Percentiles rank a stretch among this genome's conserved stretches.
phyloP scores from a whole-genome alignment of 2,329 filamentous ascomycete species.

The Arthrinium phaeospermum region DNA sequence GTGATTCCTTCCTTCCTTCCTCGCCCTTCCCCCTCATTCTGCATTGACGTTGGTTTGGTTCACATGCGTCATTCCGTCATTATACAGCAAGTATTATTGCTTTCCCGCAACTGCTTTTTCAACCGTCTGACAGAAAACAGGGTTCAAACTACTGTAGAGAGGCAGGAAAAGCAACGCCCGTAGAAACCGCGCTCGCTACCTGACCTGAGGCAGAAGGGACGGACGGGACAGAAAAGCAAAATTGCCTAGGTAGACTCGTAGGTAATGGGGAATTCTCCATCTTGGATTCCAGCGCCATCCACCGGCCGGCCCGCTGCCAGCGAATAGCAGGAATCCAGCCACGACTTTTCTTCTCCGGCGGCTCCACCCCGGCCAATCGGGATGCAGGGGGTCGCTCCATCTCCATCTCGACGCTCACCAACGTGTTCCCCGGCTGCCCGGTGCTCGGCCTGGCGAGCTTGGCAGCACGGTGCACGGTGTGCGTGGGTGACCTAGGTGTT shows the following conservation, averaged over 20 bases:
- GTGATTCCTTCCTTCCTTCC: background rate
- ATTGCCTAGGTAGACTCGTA: no score
- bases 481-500: background rate
- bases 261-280: background rate
- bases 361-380: constrained; percentile 6
- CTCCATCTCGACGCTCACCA: background rate
- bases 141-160: background rate
- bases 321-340: constrained; percentile 3
- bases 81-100: background rate
- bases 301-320: background rate
- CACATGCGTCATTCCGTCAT: constrained; percentile 5
- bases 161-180: background rate
- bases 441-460: background rate
- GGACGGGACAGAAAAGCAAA: background rate
- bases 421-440: constrained; percentile 13
- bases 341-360: background rate
- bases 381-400: background rate
- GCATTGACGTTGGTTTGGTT: background rate
- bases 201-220: background rate
- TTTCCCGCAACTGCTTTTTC: background rate
- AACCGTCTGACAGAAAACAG: constrained; percentile 14
- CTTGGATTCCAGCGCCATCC: background rate
- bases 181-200: background rate
- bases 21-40: background rate
- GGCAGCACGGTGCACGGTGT: background rate